phyloP scores from a whole-genome alignment of 257 asterid genomes.

The Penstemon davidsonii region DNA sequence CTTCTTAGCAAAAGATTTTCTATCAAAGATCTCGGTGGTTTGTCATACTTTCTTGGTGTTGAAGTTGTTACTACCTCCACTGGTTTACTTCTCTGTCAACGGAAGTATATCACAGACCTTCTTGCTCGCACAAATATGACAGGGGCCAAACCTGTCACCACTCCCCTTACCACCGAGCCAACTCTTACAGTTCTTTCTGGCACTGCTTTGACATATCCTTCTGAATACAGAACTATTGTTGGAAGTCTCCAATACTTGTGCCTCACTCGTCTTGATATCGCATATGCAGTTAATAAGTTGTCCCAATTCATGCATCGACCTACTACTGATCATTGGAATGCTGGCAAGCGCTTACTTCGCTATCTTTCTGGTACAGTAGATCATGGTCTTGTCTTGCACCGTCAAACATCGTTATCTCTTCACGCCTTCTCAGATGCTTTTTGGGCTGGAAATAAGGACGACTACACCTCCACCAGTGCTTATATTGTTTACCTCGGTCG shows the following conservation, averaged over 20 bases:
- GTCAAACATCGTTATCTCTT: not conserved
- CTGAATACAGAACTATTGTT: not conserved
- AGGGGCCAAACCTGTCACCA: not conserved
- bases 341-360: not conserved
- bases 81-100: not conserved
- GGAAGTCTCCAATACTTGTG: not conserved
- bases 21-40: not conserved
- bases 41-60: not conserved
- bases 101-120: not conserved
- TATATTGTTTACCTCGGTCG: not conserved
- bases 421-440: not conserved
- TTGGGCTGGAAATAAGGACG: not conserved
- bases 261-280: not conserved
- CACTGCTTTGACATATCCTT: not conserved
- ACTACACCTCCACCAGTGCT: not conserved
- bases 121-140: not conserved
- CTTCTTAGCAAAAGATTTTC: not conserved
- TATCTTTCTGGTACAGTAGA: not conserved
- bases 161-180: not conserved
- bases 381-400: not conserved
- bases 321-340: not conserved
- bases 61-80: not conserved
- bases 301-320: slow-evolving; percentile 1
- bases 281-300: not conserved
- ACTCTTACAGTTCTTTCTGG: not conserved